Conservation (phyloP, 768 basidiomycete genomes). For the Lactarius vividus region DNA sequence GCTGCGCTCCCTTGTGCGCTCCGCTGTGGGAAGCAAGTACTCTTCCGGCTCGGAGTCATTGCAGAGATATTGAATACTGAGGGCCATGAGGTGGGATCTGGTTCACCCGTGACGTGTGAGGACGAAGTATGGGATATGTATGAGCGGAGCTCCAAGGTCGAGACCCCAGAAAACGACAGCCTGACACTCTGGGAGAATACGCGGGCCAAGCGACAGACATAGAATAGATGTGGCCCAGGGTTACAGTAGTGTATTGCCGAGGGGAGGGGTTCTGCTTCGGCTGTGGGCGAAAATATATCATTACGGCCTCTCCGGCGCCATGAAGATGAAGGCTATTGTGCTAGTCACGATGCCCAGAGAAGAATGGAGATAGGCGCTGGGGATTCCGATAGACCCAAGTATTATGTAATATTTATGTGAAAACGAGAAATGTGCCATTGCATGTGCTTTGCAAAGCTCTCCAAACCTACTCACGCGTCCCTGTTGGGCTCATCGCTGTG, state of each 20-base stretch:
- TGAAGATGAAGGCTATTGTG: neutral
- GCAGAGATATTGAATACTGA: neutral
- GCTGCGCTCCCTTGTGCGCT: no score
- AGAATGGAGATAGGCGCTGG: neutral
- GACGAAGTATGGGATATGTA: neutral
- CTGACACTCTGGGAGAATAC: neutral
- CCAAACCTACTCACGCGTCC: no score
- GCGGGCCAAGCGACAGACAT: no score
- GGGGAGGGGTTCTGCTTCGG: no score
- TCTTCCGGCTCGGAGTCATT: no score
- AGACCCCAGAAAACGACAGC: no score
- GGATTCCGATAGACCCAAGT: no score
- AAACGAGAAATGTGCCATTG: no score
- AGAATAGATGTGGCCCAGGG: neutral
- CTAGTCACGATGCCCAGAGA: no score
- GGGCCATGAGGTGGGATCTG: neutral
- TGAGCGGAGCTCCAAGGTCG: neutral
- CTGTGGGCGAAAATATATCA: neutral
- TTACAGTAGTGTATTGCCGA: neutral
- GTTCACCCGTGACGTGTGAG: neutral
- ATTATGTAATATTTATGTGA: neutral
- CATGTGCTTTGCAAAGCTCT: no score
- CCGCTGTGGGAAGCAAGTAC: no score
- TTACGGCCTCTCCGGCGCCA: neutral
- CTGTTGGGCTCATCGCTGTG: no score